Conservation (phyloP, 2,329 filamentous ascomycete genomes). For the Fusarium odoratissimum region DNA sequence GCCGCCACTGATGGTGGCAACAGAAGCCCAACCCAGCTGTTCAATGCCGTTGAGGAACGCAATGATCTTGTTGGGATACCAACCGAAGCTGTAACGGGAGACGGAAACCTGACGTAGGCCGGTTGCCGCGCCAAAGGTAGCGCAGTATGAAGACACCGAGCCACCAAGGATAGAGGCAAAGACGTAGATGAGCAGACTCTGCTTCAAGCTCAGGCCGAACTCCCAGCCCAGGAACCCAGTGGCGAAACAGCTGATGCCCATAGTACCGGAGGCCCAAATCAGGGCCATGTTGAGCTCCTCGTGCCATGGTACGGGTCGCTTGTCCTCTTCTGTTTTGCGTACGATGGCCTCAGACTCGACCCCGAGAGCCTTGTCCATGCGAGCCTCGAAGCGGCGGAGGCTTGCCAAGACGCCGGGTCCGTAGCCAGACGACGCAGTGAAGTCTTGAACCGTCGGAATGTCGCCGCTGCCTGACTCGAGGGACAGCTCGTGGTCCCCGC, state of each 20-base stretch:
- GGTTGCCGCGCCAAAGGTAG: slow-evolving; percentile 1
- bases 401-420: not conserved
- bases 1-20: slow-evolving; percentile 8
- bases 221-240: slow-evolving; percentile 13
- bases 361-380: slow-evolving; percentile 2
- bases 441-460: not conserved
- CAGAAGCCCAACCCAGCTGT: slow-evolving; percentile 12
- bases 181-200: slow-evolving; percentile 3
- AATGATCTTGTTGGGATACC: slow-evolving; percentile 16
- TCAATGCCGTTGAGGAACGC: slow-evolving; percentile 9
- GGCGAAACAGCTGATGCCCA: slow-evolving; percentile 12
- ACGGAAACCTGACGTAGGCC: slow-evolving; percentile 5
- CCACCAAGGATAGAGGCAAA: slow-evolving; percentile 11
- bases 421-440: not conserved
- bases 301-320: not conserved
- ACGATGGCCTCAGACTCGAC: slow-evolving; percentile 11
- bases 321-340: slow-evolving; percentile 11
- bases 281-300: slow-evolving; percentile 16
- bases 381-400: slow-evolving; percentile 11
- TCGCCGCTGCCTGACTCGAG: slow-evolving; percentile 13
- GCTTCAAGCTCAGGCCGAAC: slow-evolving; percentile 13
- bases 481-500: not conserved
- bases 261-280: slow-evolving; percentile 8
- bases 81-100: slow-evolving; percentile 8
- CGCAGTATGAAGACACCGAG: slow-evolving; percentile 5